These are phyloP conservation scores for Zopfia rhizophila DNA, from an alignment of 2,329 filamentous ascomycete species.

Conservation along the genomic window DNA sequence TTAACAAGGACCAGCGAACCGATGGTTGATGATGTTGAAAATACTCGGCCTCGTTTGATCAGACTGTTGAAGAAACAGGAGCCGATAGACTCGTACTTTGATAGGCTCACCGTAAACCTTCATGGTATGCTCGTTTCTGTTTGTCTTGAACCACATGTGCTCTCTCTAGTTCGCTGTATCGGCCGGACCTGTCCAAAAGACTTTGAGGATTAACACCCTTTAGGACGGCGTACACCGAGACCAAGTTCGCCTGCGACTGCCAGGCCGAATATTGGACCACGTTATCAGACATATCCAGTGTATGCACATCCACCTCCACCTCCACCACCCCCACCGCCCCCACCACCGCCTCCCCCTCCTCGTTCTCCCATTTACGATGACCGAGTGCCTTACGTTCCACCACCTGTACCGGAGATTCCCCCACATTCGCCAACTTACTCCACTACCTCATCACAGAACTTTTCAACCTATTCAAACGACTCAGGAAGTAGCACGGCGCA, in stretches of 20 bases:
- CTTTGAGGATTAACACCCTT: too few species aligned
- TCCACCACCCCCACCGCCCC: slow-evolving; percentile 23
- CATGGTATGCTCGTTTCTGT: slow-evolving; percentile 28
- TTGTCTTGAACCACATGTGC: too few species aligned
- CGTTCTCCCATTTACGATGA: slow-evolving; percentile 25
- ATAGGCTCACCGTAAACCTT: slow-evolving; percentile 35
- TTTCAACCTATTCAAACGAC: slow-evolving; percentile 48
- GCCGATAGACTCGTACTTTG: slow-evolving; percentile 47
- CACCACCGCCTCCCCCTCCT: slow-evolving; percentile 1
- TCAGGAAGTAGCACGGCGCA: slow-evolving; percentile 48
- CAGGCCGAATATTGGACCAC: slow-evolving; percentile 4
- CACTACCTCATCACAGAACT: slow-evolving; percentile 54
- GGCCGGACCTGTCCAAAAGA: too few species aligned
- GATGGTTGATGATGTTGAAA: slow-evolving; percentile 41
- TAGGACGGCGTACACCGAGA: slow-evolving; percentile 18
- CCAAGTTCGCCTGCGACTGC: slow-evolving; percentile 21
- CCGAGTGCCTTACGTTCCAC: slow-evolving; percentile 47
- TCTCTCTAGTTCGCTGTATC: too few species aligned
- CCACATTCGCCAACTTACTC: slow-evolving; percentile 56
- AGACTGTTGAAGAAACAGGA: slow-evolving; percentile 49
- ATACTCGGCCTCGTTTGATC: slow-evolving; percentile 37
- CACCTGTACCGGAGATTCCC: slow-evolving; percentile 51
- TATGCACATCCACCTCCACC: slow-evolving; percentile 19
- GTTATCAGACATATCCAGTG: slow-evolving; percentile 12
- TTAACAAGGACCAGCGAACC: slow-evolving; percentile 38